phyloP scores from a whole-genome alignment of 139 green algal genomes.

The Coccomyxa sp. region DNA sequence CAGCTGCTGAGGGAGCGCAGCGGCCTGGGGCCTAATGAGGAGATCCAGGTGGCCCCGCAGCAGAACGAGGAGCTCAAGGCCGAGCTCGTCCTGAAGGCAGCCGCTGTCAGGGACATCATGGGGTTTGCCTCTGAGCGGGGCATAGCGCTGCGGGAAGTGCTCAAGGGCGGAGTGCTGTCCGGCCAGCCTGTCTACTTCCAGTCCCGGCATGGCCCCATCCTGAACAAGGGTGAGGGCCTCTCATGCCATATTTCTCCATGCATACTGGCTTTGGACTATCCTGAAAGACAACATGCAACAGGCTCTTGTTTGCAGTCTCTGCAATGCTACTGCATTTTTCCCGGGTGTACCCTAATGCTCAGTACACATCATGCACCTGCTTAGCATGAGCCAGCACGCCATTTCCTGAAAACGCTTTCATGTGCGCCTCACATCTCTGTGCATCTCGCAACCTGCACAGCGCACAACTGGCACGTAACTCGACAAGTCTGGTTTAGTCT shows the following conservation, averaged over 20 bases:
- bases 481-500: no score
- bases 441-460: not conserved
- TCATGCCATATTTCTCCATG: no score
- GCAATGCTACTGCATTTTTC: no score
- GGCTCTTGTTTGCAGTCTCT: no score
- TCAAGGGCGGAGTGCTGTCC: conserved; percentile 31
- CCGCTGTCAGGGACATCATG: not conserved
- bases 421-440: no score
- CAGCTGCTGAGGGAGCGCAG: not conserved
- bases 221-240: not conserved
- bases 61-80: not conserved
- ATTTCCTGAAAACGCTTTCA: no score
- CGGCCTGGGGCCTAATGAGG: not conserved
- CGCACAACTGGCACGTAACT: not conserved
- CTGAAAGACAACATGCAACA: no score
- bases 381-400: no score
- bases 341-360: no score
- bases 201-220: not conserved
- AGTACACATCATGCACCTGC: no score
- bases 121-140: not conserved
- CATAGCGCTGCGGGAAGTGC: conserved; percentile 29
- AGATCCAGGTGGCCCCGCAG: not conserved
- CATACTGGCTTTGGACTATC: no score
- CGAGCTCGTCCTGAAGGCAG: not conserved
- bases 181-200: conserved; percentile 33